These are phyloP conservation scores for Bacterosira constricta DNA, from an alignment of 108 stramenopile species.

Conservation along the genomic window DNA sequence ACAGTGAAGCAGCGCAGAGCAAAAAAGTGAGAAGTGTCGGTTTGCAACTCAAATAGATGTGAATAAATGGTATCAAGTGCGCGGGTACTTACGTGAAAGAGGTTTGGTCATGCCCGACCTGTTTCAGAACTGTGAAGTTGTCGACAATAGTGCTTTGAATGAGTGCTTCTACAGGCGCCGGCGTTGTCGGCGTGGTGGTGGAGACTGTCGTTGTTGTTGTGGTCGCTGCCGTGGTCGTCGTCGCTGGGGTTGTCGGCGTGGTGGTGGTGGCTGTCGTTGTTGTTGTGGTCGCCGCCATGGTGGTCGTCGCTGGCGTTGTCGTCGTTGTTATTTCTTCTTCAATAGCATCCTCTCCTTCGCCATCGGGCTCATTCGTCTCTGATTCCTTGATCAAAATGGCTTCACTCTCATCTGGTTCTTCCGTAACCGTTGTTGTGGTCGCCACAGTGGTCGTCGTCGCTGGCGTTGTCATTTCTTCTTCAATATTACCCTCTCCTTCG, in stretches of 20 bases:
- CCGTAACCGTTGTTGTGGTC: no score
- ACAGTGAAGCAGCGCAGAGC: not conserved
- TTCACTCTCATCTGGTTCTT: no score
- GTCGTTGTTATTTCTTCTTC: not conserved
- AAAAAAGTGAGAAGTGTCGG: not conserved
- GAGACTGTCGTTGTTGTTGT: not conserved
- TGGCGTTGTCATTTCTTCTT: not conserved
- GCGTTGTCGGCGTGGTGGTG: not conserved
- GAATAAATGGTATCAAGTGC: not conserved
- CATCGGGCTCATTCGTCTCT: not conserved
- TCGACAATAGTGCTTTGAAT: slow-evolving; percentile 26
- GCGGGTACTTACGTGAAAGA: slow-evolving; percentile 68
- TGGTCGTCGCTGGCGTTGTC: no score
- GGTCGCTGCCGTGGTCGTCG: not conserved
- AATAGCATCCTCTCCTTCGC: not conserved
- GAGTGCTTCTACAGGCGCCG: not conserved
- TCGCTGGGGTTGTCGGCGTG: not conserved
- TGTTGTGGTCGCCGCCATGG: not conserved
- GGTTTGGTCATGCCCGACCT: slow-evolving; percentile 58
- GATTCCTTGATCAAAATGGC: no score
- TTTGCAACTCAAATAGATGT: not conserved
- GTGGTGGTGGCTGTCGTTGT: not conserved
- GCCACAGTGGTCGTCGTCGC: not conserved
- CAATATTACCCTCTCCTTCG: not conserved
- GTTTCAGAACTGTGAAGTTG: slow-evolving; percentile 60